A percentile compares a stretch with the other conserved stretches of the same genome.
Conservation (phyloP, 495 filamentous ascomycete species). For the Penicillium robsamsonii region DNA sequence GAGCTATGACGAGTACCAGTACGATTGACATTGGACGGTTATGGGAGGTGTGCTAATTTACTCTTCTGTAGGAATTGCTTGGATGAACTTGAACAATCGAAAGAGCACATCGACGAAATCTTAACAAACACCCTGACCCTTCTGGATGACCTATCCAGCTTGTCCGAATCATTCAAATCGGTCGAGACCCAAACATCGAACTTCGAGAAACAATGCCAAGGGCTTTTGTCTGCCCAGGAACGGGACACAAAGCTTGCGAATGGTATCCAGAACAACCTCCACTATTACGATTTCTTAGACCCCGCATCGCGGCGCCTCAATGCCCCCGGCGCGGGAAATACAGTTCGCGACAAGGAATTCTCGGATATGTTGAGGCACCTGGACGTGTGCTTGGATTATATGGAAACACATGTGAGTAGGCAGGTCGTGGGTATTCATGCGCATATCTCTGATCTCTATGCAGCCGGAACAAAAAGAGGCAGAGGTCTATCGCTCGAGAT, state of each 20-base stretch:
- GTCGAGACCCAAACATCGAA: constrained; percentile 88
- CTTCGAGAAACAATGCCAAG: constrained; percentile 89
- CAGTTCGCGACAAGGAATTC: constrained; percentile 78
- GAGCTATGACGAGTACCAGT: constrained; percentile 85
- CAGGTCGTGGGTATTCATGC: background rate
- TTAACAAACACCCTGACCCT: constrained; percentile 69
- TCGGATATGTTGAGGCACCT: constrained; percentile 80
- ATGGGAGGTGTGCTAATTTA: background rate
- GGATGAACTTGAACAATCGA: constrained; percentile 74
- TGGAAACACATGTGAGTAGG: constrained; percentile 71
- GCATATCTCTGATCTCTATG: constrained; percentile 15
- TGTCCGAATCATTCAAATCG: constrained; percentile 77
- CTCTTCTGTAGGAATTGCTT: constrained; percentile 59
- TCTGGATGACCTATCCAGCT: constrained; percentile 66
- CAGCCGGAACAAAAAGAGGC: constrained; percentile 83
- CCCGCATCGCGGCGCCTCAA: constrained; percentile 86
- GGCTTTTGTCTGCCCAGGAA: constrained; percentile 73
- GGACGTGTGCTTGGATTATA: constrained; percentile 86
- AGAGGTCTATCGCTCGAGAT: constrained; percentile 72
- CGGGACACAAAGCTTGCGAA: constrained; percentile 73
- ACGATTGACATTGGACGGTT: constrained; percentile 29
- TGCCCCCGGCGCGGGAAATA: constrained; percentile 81
- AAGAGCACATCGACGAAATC: constrained; percentile 78
- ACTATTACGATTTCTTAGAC: constrained; percentile 90
- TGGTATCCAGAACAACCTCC: constrained; percentile 77